phyloP scores from a whole-genome alignment of 139 green algal genomes.

The Tetratostichococcus sp. region DNA sequence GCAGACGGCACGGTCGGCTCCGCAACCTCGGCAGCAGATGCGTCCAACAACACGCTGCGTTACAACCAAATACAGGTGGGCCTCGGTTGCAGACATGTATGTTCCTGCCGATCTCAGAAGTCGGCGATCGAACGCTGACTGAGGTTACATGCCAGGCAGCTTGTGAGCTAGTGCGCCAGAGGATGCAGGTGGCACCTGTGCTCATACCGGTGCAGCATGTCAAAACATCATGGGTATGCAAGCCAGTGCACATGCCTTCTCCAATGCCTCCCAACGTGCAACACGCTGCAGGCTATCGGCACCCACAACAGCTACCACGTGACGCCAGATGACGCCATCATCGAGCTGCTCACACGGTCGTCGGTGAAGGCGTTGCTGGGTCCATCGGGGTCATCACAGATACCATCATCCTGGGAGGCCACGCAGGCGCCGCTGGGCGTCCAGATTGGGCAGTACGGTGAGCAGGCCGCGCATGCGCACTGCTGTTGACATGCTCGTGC shows the following conservation, averaged over 20 bases:
- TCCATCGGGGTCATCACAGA: neutral
- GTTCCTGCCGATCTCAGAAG: neutral
- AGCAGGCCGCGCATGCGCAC: no score
- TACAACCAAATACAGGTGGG: neutral
- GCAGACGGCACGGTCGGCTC: neutral
- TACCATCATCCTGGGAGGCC: conserved; percentile 17
- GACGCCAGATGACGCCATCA: conserved; percentile 11
- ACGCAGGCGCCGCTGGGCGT: conserved; percentile 6
- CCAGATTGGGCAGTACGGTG: conserved; percentile 5
- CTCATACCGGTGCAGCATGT: neutral
- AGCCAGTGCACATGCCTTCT: no score
- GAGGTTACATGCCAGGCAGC: neutral
- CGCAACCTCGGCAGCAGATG: no score
- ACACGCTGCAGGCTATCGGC: conserved; percentile 22
- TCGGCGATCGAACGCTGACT: neutral
- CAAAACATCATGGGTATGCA: no score
- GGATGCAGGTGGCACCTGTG: no score
- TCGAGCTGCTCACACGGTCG: neutral
- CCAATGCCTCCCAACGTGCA: no score
- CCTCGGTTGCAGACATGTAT: neutral
- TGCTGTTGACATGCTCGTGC: no score
- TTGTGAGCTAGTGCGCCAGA: no score
- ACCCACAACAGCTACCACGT: conserved; percentile 38
- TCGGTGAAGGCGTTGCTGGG: neutral
- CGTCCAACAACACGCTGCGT: neutral